Base-by-base conservation (phyloP, 2,329 filamentous ascomycete species). In the Xylariaceae sp. region DNA sequence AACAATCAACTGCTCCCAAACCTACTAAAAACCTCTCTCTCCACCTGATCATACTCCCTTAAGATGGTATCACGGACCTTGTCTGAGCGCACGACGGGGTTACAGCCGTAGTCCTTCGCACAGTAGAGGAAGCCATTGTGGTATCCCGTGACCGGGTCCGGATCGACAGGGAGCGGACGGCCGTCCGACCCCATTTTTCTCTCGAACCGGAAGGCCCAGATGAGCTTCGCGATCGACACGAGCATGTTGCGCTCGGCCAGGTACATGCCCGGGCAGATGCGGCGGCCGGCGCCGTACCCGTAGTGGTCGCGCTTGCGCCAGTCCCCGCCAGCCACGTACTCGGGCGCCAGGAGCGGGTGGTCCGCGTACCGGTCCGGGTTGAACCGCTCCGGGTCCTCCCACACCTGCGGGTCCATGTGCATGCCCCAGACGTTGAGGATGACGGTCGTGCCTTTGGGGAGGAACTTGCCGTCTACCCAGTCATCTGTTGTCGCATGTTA, bases 11-110 rank as follows among this genome's bases (percentile, higher is more conserved):
- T 34, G 9, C 4, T 85, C 18, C 19, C 31, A 34, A 45, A 45
- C 11, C 21, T 41, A 85, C 85, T 68, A 76, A 74, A 61, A 83
- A 83, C 59, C 12, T 34, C 15, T 12, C 30, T 46, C 18, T 46
- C 40, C 9, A 34, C 43, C 14, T 33, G 24, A 7, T 21, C 36
- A 18, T 26, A 46, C 32, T 46, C 43, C 2, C 29, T 26, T 16
- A 46, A 4, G 15, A 46, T 27, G 7, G 43, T 46, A 12, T 40
- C 28, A 24, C 32, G 26, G 11, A 46, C 19, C 24, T 26, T 33
- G 2, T 40, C 29, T 15, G 43, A 43, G 29, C 43, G 27, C 11
- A 43, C 9, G 11, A 43, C 16, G 16, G 44, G 44, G 19, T 34
- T 4, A 23, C 41, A 44, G 14, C 34, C 44, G 19, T 47, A 47